A percentile compares a stretch with the other conserved stretches of the same genome.
These are phyloP conservation scores for Paramecium primaurelia DNA, from an alignment of 73 alveolate species.

Conservation along the genomic window DNA sequence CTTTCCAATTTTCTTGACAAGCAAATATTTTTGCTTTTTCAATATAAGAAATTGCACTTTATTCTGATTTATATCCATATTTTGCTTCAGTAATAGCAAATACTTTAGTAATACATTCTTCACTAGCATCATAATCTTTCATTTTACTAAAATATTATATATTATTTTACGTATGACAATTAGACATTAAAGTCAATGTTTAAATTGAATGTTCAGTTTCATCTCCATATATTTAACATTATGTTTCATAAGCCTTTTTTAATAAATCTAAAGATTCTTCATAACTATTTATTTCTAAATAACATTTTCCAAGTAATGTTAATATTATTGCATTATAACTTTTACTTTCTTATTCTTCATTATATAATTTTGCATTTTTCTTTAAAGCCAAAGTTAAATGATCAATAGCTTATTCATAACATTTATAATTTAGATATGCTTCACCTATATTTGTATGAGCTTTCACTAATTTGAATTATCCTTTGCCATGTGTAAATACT, in stretches of 20 bases:
- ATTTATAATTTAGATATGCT: slow-evolving; percentile 80
- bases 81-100: slow-evolving; percentile 74
- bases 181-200: slow-evolving; percentile 52
- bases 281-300: slow-evolving; percentile 79
- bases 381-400: slow-evolving; percentile 87
- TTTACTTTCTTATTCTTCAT: slow-evolving; percentile 77
- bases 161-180: slow-evolving; percentile 50
- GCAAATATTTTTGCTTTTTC: slow-evolving; percentile 79
- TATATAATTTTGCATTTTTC: slow-evolving; percentile 78
- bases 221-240: slow-evolving; percentile 74
- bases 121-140: slow-evolving; percentile 80
- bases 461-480: slow-evolving; percentile 71
- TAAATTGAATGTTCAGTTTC: slow-evolving; percentile 47
- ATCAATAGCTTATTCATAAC: slow-evolving; percentile 88
- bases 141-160: slow-evolving; percentile 60
- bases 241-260: slow-evolving; percentile 87
- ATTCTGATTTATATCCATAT: slow-evolving; percentile 68
- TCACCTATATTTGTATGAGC: slow-evolving; percentile 88
- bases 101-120: slow-evolving; percentile 63
- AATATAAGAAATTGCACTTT: slow-evolving; percentile 64
- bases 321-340: slow-evolving; percentile 78
- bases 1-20: slow-evolving; percentile 67
- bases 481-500: slow-evolving; percentile 81
- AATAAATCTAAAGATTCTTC: slow-evolving; percentile 83
- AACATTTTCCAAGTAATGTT: slow-evolving; percentile 87